Conservation (phyloP, 805 yeast genomes). For the Candida oleophila region DNA sequence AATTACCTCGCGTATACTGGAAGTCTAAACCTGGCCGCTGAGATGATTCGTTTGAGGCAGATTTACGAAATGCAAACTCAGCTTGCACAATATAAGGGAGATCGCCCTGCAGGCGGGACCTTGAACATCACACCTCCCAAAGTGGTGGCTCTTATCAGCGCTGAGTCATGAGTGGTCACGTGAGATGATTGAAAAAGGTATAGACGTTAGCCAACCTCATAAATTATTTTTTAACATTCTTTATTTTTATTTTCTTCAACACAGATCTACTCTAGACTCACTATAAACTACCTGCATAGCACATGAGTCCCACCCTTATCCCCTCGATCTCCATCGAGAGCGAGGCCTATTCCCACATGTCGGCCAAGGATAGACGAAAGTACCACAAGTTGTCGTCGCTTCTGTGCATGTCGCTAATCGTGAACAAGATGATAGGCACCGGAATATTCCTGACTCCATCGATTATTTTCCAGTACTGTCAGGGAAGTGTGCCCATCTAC, state of each 20-base stretch:
- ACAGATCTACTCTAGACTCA: too few species aligned
- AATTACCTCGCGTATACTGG: too few species aligned
- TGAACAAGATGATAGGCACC: slow-evolving; percentile 45
- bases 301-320: slow-evolving; percentile 4
- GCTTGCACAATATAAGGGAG: too few species aligned
- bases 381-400: slow-evolving; percentile 5
- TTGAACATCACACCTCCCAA: too few species aligned
- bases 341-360: background rate
- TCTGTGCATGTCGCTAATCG: slow-evolving; percentile 37
- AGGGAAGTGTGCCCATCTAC: slow-evolving; percentile 37
- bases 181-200: background rate
- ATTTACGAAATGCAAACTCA: too few species aligned
- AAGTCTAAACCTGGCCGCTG: too few species aligned
- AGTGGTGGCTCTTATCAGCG: background rate
- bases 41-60: too few species aligned
- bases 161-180: background rate
- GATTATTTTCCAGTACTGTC: slow-evolving; percentile 36
- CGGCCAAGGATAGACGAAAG: background rate
- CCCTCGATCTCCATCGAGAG: slow-evolving; percentile 7
- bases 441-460: slow-evolving; percentile 44
- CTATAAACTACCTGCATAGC: background rate
- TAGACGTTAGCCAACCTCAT: background rate
- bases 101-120: too few species aligned
- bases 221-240: too few species aligned
- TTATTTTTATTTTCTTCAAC: too few species aligned